A percentile compares a stretch with the other conserved stretches of the same genome.
Conservation (phyloP, 495 filamentous ascomycete species). For the Aspergillus bridgeri region DNA sequence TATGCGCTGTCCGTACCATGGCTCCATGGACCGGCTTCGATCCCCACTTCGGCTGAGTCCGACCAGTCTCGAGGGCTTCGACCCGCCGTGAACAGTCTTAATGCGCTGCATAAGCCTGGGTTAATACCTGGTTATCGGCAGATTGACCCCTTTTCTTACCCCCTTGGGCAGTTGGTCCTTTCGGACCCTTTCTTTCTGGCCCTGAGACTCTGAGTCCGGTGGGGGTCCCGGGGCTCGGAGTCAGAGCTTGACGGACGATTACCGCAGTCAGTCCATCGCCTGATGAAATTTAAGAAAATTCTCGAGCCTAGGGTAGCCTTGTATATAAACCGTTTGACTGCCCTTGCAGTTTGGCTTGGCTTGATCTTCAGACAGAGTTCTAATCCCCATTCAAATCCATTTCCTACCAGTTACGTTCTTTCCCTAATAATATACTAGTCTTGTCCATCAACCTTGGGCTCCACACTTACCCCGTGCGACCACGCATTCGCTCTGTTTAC, state of each 20-base stretch:
- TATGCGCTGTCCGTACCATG: no score
- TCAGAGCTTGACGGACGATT: constrained; percentile 2
- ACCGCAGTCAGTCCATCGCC: constrained; percentile 1
- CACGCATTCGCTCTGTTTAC: constrained; percentile 2
- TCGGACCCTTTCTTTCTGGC: not conserved
- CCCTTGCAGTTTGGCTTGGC: not conserved
- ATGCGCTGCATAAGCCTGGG: constrained; percentile 5
- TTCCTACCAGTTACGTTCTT: not conserved
- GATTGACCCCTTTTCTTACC: constrained; percentile 1
- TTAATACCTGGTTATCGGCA: not conserved
- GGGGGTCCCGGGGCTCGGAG: constrained; percentile 5
- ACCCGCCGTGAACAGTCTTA: not conserved
- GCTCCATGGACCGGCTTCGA: not conserved
- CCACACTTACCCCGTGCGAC: not conserved
- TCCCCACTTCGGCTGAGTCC: constrained; percentile 2
- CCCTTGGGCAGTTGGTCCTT: not conserved
- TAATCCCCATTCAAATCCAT: not conserved
- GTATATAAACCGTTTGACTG: constrained; percentile 4
- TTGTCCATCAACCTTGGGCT: not conserved
- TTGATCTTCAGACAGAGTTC: not conserved
- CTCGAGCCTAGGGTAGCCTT: not conserved
- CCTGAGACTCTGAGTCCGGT: not conserved
- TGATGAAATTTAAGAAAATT: not conserved
- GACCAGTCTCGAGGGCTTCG: not conserved
- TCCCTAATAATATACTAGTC: not conserved